These are phyloP conservation scores for Hemileccinum impolitum DNA, from an alignment of 768 basidiomycete species.

Conservation along the genomic window DNA sequence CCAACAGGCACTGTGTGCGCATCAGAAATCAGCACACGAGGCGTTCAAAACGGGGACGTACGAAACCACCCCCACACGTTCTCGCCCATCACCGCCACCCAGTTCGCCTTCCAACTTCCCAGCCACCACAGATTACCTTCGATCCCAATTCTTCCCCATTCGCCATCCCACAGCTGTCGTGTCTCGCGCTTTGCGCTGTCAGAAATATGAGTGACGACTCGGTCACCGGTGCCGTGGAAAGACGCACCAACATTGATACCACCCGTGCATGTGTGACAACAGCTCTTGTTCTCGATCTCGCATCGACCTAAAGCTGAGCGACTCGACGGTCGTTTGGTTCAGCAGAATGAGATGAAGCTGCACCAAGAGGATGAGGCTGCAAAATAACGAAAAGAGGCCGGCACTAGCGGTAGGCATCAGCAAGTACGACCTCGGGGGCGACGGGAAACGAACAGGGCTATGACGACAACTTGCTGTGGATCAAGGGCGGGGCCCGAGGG, in stretches of 20 bases:
- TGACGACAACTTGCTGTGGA: constrained; percentile 65
- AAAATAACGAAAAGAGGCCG: constrained; percentile 73
- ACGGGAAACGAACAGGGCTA: constrained; percentile 61
- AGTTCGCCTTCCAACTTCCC: constrained; percentile 58
- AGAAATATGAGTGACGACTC: no score
- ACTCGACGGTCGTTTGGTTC: constrained; percentile 81
- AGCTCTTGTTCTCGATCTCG: constrained; percentile 57
- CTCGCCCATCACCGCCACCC: constrained; percentile 82
- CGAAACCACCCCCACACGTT: constrained; percentile 71
- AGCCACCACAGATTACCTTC: constrained; percentile 91
- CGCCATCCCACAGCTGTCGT: constrained; percentile 59
- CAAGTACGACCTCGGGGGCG: background rate
- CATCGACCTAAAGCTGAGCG: constrained; percentile 54
- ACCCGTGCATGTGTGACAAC: constrained; percentile 49
- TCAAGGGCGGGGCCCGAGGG: constrained; percentile 42
- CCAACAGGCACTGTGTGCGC: constrained; percentile 47
- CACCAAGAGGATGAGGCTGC: constrained; percentile 46
- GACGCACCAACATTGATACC: constrained; percentile 55
- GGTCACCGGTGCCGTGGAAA: background rate
- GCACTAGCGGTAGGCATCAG: constrained; percentile 41
- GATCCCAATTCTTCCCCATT: constrained; percentile 72
- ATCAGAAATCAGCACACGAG: background rate
- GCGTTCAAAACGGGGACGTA: constrained; percentile 44
- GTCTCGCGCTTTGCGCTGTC: constrained; percentile 49
- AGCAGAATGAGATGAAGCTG: constrained; percentile 60